Evolutionary conservation across 2,329 filamentous ascomycete genomes (phyloP).

Genomic region (Diplodia sapinea): DNA sequence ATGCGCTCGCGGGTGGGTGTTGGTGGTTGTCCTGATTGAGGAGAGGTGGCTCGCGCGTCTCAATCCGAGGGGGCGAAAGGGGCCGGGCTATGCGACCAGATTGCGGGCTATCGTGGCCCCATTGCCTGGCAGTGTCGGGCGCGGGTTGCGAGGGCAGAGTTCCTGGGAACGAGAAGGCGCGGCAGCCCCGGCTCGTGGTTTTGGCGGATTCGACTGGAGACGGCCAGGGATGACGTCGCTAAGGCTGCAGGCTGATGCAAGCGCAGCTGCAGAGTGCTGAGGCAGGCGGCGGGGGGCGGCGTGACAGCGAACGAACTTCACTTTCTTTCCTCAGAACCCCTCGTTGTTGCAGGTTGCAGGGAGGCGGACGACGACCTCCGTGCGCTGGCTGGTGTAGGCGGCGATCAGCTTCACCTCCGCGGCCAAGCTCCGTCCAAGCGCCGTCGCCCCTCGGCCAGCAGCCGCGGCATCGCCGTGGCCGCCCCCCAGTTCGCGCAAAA

Average conservation of each 20-base stretch:
- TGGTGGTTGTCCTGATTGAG: slow-evolving; percentile 8
- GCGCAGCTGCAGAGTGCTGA: slow-evolving; percentile 8
- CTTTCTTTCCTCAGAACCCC: slow-evolving; percentile 18
- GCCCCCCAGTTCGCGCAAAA: not conserved
- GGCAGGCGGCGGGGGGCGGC: not conserved
- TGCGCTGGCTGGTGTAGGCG: slow-evolving; percentile 5
- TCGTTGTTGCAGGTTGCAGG: slow-evolving; percentile 11
- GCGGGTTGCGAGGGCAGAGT: not conserved
- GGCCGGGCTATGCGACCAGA: slow-evolving; percentile 30
- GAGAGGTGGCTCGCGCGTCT: slow-evolving; percentile 29
- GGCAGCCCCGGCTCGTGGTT: slow-evolving; percentile 20
- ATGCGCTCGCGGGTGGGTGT: slow-evolving; percentile 29
- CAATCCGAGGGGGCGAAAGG: slow-evolving; percentile 29
- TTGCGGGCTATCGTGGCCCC: slow-evolving; percentile 30
- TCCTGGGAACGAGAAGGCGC: slow-evolving; percentile 1
- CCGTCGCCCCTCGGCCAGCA: not conserved
- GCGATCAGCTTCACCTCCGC: slow-evolving; percentile 22
- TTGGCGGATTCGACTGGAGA: slow-evolving; percentile 12
- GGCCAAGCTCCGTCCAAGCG: slow-evolving; percentile 20
- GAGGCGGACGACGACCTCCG: slow-evolving; percentile 10
- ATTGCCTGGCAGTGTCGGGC: slow-evolving; percentile 15
- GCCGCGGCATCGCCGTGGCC: not conserved
- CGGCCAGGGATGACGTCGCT: slow-evolving; percentile 26
- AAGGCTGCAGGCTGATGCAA: slow-evolving; percentile 24
- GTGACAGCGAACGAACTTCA: not conserved